These are phyloP conservation scores for Noccaea caerulescens DNA, from an alignment of 345 rosid genomes.

Conservation along the genomic window DNA sequence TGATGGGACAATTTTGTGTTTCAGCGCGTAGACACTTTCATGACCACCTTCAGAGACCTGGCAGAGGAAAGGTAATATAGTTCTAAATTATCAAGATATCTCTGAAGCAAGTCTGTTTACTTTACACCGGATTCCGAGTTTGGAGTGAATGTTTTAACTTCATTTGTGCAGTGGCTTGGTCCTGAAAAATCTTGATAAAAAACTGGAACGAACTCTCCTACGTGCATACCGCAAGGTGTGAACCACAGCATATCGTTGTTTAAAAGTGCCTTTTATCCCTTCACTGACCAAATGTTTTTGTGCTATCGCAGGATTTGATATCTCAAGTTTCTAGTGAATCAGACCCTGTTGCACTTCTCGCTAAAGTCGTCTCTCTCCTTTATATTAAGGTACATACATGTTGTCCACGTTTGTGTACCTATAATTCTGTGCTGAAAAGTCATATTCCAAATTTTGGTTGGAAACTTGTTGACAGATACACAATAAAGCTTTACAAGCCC, in stretches of 20 bases:
- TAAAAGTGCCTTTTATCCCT: background rate
- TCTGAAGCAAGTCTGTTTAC: slow-evolving; percentile 22
- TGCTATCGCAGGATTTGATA: slow-evolving; percentile 71
- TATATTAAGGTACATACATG: slow-evolving; percentile 87
- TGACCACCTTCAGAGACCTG: slow-evolving; percentile 70
- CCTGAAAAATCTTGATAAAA: slow-evolving; percentile 89
- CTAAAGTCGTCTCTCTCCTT: slow-evolving; percentile 90
- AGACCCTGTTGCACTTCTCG: slow-evolving; percentile 81
- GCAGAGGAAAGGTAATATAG: slow-evolving; percentile 85
- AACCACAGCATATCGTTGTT: background rate
- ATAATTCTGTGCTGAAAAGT: background rate
- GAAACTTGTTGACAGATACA: slow-evolving; percentile 49
- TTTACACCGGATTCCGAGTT: slow-evolving; percentile 1
- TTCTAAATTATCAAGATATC: background rate
- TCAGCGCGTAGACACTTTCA: slow-evolving; percentile 81
- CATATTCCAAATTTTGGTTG: background rate
- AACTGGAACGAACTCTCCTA: slow-evolving; percentile 84
- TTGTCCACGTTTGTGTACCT: slow-evolving; percentile 2
- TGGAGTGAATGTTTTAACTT: slow-evolving; percentile 33
- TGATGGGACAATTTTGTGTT: slow-evolving; percentile 29
- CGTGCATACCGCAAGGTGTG: slow-evolving; percentile 97
- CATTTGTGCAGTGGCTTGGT: slow-evolving; percentile 65
- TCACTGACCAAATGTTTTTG: background rate
- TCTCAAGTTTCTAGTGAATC: slow-evolving; percentile 83
- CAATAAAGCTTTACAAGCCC: slow-evolving; percentile 91